phyloP scores from a whole-genome alignment of 106 monocot species.

The Acorus gramineus region DNA sequence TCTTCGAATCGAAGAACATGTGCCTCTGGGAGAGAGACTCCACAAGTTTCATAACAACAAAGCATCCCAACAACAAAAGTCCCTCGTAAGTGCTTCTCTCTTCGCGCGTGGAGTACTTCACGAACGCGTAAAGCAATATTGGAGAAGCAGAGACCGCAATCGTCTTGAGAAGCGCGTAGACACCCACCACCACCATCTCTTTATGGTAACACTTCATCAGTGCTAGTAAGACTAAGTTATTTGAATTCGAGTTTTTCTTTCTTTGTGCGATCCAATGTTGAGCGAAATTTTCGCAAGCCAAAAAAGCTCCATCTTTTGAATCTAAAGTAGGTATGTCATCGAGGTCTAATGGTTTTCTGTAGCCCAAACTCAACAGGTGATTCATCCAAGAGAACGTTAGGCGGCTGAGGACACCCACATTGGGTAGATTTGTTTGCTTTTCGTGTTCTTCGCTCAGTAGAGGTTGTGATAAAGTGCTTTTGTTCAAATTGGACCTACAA shows the following conservation, averaged over 20 bases:
- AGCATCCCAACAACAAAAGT: slow-evolving; percentile 21
- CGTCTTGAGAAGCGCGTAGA: slow-evolving; percentile 56
- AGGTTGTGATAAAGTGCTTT: slow-evolving; percentile 19
- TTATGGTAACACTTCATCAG: slow-evolving; percentile 38
- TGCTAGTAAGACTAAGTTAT: slow-evolving; percentile 37
- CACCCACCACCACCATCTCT: slow-evolving; percentile 46
- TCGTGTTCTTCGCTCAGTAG: slow-evolving; percentile 18
- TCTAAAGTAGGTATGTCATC: slow-evolving; percentile 50
- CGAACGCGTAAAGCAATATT: slow-evolving; percentile 48
- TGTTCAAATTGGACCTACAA: background rate
- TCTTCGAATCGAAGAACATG: slow-evolving; percentile 67
- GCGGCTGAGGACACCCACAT: slow-evolving; percentile 35
- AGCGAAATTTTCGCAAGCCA: slow-evolving; percentile 39
- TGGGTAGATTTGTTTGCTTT: slow-evolving; percentile 8
- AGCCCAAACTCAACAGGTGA: slow-evolving; percentile 47
- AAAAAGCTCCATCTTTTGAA: slow-evolving; percentile 36
- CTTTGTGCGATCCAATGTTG: slow-evolving; percentile 32
- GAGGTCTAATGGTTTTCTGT: slow-evolving; percentile 35
- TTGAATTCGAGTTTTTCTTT: slow-evolving; percentile 6
- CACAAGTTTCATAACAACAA: slow-evolving; percentile 32
- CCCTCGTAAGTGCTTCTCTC: slow-evolving; percentile 22
- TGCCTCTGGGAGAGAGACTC: slow-evolving; percentile 84
- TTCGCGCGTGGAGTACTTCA: slow-evolving; percentile 30
- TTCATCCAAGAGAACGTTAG: slow-evolving; percentile 83
- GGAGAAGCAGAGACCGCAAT: slow-evolving; percentile 28